These are phyloP conservation scores for Aspergillus sclerotiicarbonarius DNA, from an alignment of 495 filamentous ascomycete species.

Conservation along the genomic window DNA sequence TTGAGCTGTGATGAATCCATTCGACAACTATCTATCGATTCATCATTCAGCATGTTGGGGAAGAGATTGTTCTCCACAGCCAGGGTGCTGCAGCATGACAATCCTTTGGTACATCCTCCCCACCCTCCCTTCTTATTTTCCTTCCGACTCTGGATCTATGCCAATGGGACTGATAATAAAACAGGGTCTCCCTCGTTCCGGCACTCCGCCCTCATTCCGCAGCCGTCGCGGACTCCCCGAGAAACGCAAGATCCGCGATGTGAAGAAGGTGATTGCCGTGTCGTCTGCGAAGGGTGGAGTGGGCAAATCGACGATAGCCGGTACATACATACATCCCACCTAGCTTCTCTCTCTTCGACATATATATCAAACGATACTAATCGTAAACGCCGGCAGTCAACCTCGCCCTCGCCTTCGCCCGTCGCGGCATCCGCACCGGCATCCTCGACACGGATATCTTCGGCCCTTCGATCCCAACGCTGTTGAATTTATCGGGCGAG, in stretches of 20 bases:
- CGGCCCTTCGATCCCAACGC: conserved; percentile 88
- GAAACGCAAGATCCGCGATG: conserved; percentile 73
- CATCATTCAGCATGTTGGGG: conserved; percentile 12
- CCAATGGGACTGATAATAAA: not conserved
- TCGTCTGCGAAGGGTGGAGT: conserved; percentile 97
- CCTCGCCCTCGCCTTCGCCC: conserved; percentile 80
- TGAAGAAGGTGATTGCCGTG: conserved; percentile 84
- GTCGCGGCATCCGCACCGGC: conserved; percentile 73
- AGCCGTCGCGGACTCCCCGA: conserved; percentile 82
- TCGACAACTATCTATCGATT: too few species aligned
- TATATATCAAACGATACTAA: too few species aligned
- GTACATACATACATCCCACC: conserved; percentile 33
- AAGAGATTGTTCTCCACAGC: conserved; percentile 61
- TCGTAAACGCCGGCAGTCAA: too few species aligned
- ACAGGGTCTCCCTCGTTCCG: conserved; percentile 79
- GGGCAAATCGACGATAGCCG: conserved; percentile 90
- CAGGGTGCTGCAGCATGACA: conserved; percentile 74
- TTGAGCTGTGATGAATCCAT: too few species aligned
- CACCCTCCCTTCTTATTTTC: not conserved
- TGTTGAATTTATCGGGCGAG: conserved; percentile 75
- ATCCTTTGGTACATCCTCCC: conserved; percentile 66
- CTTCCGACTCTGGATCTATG: too few species aligned
- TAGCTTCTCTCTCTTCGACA: not conserved
- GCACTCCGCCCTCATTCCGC: conserved; percentile 67
- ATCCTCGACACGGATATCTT: conserved; percentile 97